Base-by-base conservation (phyloP, 345 rosid species). In the Draba incana region DNA sequence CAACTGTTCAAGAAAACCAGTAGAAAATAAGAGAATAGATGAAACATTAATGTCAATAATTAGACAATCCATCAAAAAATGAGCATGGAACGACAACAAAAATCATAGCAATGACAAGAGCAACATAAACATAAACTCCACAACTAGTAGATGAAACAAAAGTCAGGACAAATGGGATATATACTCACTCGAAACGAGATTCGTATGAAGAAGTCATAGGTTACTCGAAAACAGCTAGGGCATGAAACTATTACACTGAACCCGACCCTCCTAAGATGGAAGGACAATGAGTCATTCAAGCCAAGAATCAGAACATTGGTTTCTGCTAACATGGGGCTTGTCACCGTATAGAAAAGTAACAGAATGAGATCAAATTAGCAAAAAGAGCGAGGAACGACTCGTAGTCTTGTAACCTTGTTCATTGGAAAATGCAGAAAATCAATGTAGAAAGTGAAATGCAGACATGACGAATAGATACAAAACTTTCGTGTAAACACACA, bases 1-100 rank as follows among this genome's bases (percentile, higher is more conserved):
- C 49, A 24, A 57, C 72, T 57, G 57, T 68, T 10, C 33, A 66
- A 66, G 53, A 54, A 42, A 52, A 66, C 51, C 2, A 14, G 23
- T 42, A 23, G 31, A 30, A 28, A 10, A 65, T 38, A 51, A 48
- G 57, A 62, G 23, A 24, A 50, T 12, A 53, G 7, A 30, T 65
- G n/a, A 35, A 49, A 25, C 3, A 0, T 27, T 42, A 28, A 16
- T 13, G 62, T 16, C 53, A 54, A 4, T 20, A 44, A 62, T 43
- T 54, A 15, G 53, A 42, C 0, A 30, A 30, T 54, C 10, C 33
- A 30, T 55, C 10, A 48, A 8, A 63, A 48, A 30, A 0, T 4
- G 68, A 48, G 23, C 3, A 63, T 48, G 35, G 4, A 35, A 63
- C 35, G 49, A 49, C 35, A 8, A 30, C 0, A 0, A 43, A 60